phyloP scores from a whole-genome alignment of 1,139 yeast genomes.

The Hyphopichia pseudoburtonii region DNA sequence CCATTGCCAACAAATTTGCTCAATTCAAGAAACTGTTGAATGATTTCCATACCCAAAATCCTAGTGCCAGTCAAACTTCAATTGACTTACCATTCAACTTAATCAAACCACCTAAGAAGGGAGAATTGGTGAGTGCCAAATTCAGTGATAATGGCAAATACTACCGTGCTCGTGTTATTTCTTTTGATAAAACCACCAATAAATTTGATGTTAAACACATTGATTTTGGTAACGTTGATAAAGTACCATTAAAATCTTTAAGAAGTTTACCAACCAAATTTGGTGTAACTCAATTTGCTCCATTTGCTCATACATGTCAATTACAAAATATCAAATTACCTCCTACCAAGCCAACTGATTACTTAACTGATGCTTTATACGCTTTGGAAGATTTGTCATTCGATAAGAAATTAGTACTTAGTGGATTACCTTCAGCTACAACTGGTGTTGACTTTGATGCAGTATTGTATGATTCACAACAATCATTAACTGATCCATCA shows the following conservation, averaged over 20 bases:
- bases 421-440: slow-evolving; percentile 45
- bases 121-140: slow-evolving; percentile 61
- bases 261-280: slow-evolving; percentile 58
- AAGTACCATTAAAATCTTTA: slow-evolving; percentile 46
- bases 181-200: slow-evolving; percentile 47
- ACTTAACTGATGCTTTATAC: slow-evolving; percentile 58
- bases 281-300: slow-evolving; percentile 38
- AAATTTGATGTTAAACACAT: slow-evolving; percentile 57
- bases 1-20: slow-evolving; percentile 33
- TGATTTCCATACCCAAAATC: slow-evolving; percentile 40
- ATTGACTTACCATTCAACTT: slow-evolving; percentile 50
- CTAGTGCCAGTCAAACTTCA: slow-evolving; percentile 38
- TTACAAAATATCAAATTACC: slow-evolving; percentile 63
- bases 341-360: slow-evolving; percentile 57
- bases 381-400: slow-evolving; percentile 55
- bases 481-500: slow-evolving; percentile 52
- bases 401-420: slow-evolving; percentile 60
- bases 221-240: slow-evolving; percentile 65
- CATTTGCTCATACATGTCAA: slow-evolving; percentile 58
- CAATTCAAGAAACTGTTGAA: slow-evolving; percentile 48
- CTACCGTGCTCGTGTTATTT: slow-evolving; percentile 59
- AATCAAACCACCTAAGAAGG: slow-evolving; percentile 48
- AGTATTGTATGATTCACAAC: slow-evolving; percentile 62
- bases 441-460: slow-evolving; percentile 46
- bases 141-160: slow-evolving; percentile 54